A percentile compares a stretch with the other conserved stretches of the same genome.
Evolutionary conservation across 768 basidiomycete genomes (phyloP).

Genomic region (Leucosporidium scottii): DNA sequence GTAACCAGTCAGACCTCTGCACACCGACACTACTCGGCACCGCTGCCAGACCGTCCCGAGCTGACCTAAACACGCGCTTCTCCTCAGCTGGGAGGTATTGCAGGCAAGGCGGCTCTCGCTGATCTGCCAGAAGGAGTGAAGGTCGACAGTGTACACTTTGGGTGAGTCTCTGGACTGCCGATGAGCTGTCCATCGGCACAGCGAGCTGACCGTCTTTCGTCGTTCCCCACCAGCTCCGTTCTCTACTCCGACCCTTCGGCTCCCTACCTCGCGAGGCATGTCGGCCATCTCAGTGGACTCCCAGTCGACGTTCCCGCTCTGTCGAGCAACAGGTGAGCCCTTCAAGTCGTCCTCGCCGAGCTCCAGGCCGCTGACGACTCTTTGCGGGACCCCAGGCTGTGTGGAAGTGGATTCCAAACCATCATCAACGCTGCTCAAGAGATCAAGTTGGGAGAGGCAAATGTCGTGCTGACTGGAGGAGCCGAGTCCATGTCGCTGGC

Average conservation of each 20-base stretch:
- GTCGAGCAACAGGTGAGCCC: conserved; percentile 42
- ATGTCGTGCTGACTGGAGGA: conserved; percentile 44
- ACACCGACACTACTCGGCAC: neutral
- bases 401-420: conserved; percentile 42
- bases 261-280: conserved; percentile 44
- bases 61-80: neutral
- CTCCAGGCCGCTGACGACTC: neutral
- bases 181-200: neutral
- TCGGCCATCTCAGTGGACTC: conserved; percentile 44
- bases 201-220: neutral
- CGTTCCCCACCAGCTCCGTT: conserved; percentile 37
- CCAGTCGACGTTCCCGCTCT: conserved; percentile 42
- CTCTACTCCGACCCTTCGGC: conserved; percentile 43
- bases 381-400: conserved; percentile 37
- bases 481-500: conserved; percentile 40
- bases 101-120: conserved; percentile 44
- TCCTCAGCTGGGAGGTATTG: conserved; percentile 42
- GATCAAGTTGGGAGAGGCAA: conserved; percentile 43
- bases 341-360: neutral
- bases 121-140: conserved; percentile 41
- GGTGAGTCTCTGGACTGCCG: conserved; percentile 36
- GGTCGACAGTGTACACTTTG: conserved; percentile 45
- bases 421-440: conserved; percentile 44
- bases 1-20: too few relatives aligned
- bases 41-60: neutral